Evolutionary conservation across 805 yeast genomes (phyloP).

Genomic region (Lipomyces mesembrius): DNA sequence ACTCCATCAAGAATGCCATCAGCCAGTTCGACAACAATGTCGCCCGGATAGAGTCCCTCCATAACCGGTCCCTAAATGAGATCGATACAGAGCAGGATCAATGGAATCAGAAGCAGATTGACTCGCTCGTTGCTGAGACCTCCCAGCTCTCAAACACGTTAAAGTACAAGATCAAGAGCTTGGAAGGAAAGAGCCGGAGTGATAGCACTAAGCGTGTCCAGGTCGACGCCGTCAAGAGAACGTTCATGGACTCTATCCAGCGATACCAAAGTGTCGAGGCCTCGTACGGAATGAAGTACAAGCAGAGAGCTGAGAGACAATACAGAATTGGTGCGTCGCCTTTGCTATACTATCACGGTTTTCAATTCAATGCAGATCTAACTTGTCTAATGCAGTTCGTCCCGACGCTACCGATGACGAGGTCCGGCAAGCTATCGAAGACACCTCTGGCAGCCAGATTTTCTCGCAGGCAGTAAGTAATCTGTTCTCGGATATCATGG

Average conservation of each 20-base stretch:
- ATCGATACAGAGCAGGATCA: conserved; percentile 67
- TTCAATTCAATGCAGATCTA: conserved; percentile 64
- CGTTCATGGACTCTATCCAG: conserved; percentile 84
- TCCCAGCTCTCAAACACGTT: conserved; percentile 74
- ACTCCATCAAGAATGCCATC: conserved; percentile 68
- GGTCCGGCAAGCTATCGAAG: conserved; percentile 51
- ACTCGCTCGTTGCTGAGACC: conserved; percentile 75
- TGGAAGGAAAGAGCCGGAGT: conserved; percentile 56
- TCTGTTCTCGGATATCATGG: not conserved
- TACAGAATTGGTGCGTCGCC: conserved; percentile 80
- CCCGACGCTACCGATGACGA: conserved; percentile 33
- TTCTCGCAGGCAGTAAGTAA: conserved; percentile 75
- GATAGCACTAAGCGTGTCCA: conserved; percentile 86
- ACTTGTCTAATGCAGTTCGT: conserved; percentile 63
- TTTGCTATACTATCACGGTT: conserved; percentile 49
- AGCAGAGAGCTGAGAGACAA: conserved; percentile 89
- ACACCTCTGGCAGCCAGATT: conserved; percentile 81
- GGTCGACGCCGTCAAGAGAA: conserved; percentile 84
- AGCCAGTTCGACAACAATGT: conserved; percentile 72
- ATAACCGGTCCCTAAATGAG: conserved; percentile 71
- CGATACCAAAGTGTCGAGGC: conserved; percentile 86
- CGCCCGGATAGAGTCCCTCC: conserved; percentile 70
- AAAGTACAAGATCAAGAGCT: conserved; percentile 74
- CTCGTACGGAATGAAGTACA: conserved; percentile 79
- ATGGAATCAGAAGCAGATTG: conserved; percentile 73